Base-by-base conservation (phyloP, 345 rosid species). In the Psidium guajava region DNA sequence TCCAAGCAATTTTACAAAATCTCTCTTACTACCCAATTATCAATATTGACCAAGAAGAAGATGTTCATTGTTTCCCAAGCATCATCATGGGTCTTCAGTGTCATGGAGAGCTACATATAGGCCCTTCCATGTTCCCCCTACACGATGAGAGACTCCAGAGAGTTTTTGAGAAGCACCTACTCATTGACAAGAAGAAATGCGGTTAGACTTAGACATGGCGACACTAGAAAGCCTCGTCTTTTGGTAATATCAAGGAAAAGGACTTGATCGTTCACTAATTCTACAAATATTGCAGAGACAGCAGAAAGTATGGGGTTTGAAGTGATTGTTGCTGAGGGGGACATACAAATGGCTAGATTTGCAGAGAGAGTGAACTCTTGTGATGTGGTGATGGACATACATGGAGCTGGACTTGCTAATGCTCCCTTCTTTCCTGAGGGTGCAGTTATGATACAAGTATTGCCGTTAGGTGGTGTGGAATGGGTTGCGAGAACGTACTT, bases 321-420 rank as follows among this genome's bases (percentile, higher is more conserved):
- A 21, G 92, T 84, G 54, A 81, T 83, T 1, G 82, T 88, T 1
- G 84, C 87, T 21, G 89, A 88, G 73, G 86, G 86, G 6, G 82
- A 56, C 80, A 51, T 87, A 3, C 81, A 86, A 7, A 14, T 90
- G 8, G 50, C 82, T 14, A 82, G 55, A 59, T 81, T 89, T 24
- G 87, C 91, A 3, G 82, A 84, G 57, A 18, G 57, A 4, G 89
- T 89, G 57, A 89, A 90, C 74, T 90, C 91, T 25, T 90, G 88
- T 54, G 90, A 89, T 36, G 87, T 88, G 59, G 47, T 89, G 84
- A 75, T 90, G 87, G 91, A 91, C 14, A 88, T 89, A 40, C 92
- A 90, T 47, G 91, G 92, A n/a, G 91, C 91, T 49, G 91, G 90
- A 32, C 86, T 90, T 22, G 86, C 90, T 0, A 90, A 90, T 88